Base-by-base conservation (phyloP, 495 filamentous ascomycete genomes). In the Lepraria neglecta region DNA sequence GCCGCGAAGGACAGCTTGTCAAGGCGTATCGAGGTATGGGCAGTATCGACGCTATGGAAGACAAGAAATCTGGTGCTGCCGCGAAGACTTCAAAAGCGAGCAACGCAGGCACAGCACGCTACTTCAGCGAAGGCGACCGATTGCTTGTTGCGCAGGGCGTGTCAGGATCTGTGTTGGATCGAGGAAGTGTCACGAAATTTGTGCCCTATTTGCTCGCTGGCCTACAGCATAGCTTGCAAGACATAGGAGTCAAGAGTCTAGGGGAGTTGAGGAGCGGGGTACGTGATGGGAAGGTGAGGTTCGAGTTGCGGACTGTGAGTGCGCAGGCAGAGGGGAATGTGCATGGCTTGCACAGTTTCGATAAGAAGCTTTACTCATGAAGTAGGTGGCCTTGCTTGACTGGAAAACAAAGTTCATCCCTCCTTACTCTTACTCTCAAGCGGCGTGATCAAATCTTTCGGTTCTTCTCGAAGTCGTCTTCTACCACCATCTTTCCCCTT, bases 11-110 rank as follows among this genome's bases (percentile, higher is more conserved):
- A 31, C 90, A 97, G 81, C 85, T 99, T 35, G 92, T 97, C 73
- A 99, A 99, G 81, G 91, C 94, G 55, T 99, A 99, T 80, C 85
- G 94, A 74, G 94, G 94, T 53, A 99, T 99, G 94, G 94, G 94
- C 66, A 88, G 83, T 69, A 99, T 99, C 70, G 94, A 96, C 69
- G 94, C 92, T 59, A 99, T 99, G 94, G 95, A 99, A 75, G 92
- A 97, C 74, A 95, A 90, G 82, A 97, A 96, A 78, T 87, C 90
- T 21, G 89, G 85, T 35, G 74, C 72, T 52, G 74, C 71, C 59
- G 73, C 70, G 59, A 87, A 87, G 75, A 82, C 90, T 68, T 81
- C 80, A 77, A 90, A 92, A 74, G 87, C 87, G 67, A 88, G 85
- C 75, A 97, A 97, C 75, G 94, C 94, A 63, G 94, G 95, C 65